Percentiles rank a stretch among this genome's conserved stretches.
These are phyloP conservation scores for Cladorrhinum sp. DNA, from an alignment of 2,329 filamentous ascomycete genomes.

Conservation along the genomic window DNA sequence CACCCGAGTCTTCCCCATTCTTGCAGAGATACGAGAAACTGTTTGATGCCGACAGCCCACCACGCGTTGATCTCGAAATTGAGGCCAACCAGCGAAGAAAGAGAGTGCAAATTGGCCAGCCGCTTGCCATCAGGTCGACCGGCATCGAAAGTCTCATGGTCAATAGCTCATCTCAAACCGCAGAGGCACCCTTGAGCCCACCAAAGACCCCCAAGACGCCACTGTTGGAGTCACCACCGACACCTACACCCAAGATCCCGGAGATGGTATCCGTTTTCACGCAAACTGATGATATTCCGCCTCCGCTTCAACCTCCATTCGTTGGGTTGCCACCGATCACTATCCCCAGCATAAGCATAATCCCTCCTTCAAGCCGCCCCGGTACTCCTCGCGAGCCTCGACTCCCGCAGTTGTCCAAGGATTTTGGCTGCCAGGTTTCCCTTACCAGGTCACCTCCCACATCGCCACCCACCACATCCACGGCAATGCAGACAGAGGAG, in stretches of 20 bases:
- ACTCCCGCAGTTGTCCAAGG: slow-evolving; percentile 79
- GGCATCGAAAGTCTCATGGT: slow-evolving; percentile 50
- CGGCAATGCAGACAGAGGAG: slow-evolving; percentile 77
- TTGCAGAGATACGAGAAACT: slow-evolving; percentile 38
- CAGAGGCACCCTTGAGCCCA: slow-evolving; percentile 60
- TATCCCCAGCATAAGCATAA: slow-evolving; percentile 86
- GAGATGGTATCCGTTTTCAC: slow-evolving; percentile 56
- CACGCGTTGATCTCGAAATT: slow-evolving; percentile 54
- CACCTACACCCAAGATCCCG: slow-evolving; percentile 34
- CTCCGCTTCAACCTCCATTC: slow-evolving; percentile 31
- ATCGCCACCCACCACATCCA: slow-evolving; percentile 51
- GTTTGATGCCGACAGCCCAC: slow-evolving; percentile 43
- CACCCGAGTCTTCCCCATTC: slow-evolving; percentile 41
- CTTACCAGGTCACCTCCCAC: slow-evolving; percentile 37
- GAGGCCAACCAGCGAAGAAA: slow-evolving; percentile 74
- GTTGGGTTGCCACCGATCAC: slow-evolving; percentile 43
- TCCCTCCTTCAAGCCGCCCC: slow-evolving; percentile 83
- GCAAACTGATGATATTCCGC: slow-evolving; percentile 55
- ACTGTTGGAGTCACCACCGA: slow-evolving; percentile 38
- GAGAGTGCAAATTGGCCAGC: slow-evolving; percentile 56
- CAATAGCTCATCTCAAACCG: slow-evolving; percentile 62
- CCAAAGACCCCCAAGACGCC: slow-evolving; percentile 62
- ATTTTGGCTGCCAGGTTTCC: slow-evolving; percentile 76
- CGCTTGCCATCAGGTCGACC: slow-evolving; percentile 48
- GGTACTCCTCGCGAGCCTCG: slow-evolving; percentile 70